These are phyloP conservation scores for Dactylellina drechsleri DNA, from an alignment of 2,329 filamentous ascomycete species.

Conservation along the genomic window DNA sequence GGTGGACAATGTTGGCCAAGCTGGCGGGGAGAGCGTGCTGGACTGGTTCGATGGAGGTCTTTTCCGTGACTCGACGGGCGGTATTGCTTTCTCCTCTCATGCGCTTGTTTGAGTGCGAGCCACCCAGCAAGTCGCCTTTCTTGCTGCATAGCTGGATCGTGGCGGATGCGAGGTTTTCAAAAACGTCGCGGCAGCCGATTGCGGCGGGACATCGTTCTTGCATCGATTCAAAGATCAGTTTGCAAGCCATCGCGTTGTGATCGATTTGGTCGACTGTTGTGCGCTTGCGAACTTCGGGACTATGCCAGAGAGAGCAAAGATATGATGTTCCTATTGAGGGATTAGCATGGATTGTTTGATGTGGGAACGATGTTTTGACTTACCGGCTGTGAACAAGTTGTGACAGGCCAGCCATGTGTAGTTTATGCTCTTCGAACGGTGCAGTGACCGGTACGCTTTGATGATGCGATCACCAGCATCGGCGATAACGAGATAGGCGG, in stretches of 20 bases:
- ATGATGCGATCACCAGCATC: conserved; percentile 60
- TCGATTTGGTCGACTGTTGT: conserved; percentile 58
- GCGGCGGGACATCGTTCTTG: conserved; percentile 57
- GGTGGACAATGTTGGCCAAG: conserved; percentile 56
- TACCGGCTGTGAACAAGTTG: conserved; percentile 65
- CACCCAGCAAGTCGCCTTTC: conserved; percentile 51
- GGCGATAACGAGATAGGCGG: conserved; percentile 56
- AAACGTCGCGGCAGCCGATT: conserved; percentile 57
- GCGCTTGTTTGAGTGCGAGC: conserved; percentile 52
- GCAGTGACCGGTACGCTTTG: conserved; percentile 63
- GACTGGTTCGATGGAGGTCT: conserved; percentile 46
- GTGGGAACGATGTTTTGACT: conserved; percentile 55
- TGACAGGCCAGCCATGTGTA: conserved; percentile 67
- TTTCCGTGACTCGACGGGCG: conserved; percentile 40
- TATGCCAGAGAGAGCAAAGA: conserved; percentile 58
- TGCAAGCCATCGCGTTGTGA: conserved; percentile 56
- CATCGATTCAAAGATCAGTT: conserved; percentile 58
- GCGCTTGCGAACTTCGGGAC: conserved; percentile 56
- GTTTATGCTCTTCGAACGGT: conserved; percentile 65
- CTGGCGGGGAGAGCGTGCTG: conserved; percentile 56
- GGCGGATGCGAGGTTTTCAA: conserved; percentile 57
- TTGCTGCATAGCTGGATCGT: conserved; percentile 56
- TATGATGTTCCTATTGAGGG: conserved; percentile 56
- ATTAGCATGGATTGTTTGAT: background rate
- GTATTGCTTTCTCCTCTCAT: conserved; percentile 54